Percentiles rank a stretch among this genome's conserved stretches.
phyloP scores from a whole-genome alignment of 148 eudicot species.

The Gaultheria prostrata region DNA sequence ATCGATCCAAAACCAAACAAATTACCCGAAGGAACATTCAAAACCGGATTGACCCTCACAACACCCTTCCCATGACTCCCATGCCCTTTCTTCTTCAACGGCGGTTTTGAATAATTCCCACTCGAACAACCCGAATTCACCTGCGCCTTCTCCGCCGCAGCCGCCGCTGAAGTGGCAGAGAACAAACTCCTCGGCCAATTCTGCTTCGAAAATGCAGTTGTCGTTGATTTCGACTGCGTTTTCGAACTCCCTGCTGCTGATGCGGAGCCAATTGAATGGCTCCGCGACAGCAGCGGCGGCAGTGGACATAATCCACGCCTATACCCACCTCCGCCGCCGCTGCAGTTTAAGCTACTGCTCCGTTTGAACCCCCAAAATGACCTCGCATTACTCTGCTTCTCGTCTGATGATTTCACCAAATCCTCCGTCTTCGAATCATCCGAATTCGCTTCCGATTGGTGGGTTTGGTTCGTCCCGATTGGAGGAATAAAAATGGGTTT shows the following conservation, averaged over 20 bases:
- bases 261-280: conserved; percentile 80
- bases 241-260: conserved; percentile 5
- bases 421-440: conserved; percentile 7
- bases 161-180: background rate
- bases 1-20: conserved; percentile 70
- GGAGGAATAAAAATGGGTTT: conserved; percentile 1
- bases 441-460: background rate
- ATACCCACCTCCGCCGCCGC: conserved; percentile 42
- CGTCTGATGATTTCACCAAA: conserved; percentile 21
- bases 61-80: conserved; percentile 31
- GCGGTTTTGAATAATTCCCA: conserved; percentile 53
- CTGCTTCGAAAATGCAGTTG: conserved; percentile 1
- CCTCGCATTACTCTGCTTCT: conserved; percentile 25
- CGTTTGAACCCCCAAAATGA: conserved; percentile 88
- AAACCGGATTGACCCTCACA: conserved; percentile 44
- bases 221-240: background rate
- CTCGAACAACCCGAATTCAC: background rate
- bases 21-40: conserved; percentile 60
- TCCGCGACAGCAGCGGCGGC: conserved; percentile 66
- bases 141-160: background rate
- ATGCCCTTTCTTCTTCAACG: conserved; percentile 62
- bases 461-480: conserved; percentile 3
- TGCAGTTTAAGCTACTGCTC: conserved; percentile 52
- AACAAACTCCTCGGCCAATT: conserved; percentile 17
- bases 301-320: conserved; percentile 66